These are phyloP conservation scores for Pseudocercospora ulei DNA, from an alignment of 2,329 filamentous ascomycete species.

Conservation along the genomic window DNA sequence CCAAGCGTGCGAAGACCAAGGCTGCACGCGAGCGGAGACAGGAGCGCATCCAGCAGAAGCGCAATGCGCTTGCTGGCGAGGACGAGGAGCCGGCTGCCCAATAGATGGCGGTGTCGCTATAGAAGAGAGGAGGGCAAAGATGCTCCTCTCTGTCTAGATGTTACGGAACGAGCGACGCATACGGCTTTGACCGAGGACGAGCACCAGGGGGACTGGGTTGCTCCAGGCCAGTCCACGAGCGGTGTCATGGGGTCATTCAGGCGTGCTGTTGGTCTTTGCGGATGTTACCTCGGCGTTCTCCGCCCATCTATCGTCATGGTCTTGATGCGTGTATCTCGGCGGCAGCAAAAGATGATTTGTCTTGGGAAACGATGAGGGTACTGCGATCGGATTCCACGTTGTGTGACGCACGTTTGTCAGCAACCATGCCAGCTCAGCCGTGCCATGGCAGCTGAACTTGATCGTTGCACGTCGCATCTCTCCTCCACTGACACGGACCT, in stretches of 20 bases:
- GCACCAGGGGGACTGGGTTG: constrained; percentile 17
- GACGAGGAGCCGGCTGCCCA: constrained; percentile 37
- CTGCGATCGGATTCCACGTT: not conserved
- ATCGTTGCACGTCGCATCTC: too few relatives aligned
- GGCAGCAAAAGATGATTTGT: constrained; percentile 22
- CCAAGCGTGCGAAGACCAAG: constrained; percentile 99
- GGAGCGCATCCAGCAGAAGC: constrained; percentile 86
- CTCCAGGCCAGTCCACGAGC: constrained; percentile 23
- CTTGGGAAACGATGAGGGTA: constrained; percentile 20
- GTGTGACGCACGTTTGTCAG: not conserved
- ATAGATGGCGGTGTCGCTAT: constrained; percentile 20
- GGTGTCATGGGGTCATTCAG: constrained; percentile 24
- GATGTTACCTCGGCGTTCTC: constrained; percentile 22
- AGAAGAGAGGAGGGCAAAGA: too few relatives aligned
- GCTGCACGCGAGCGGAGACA: constrained; percentile 96
- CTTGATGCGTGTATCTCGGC: constrained; percentile 22
- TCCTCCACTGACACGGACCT: not conserved
- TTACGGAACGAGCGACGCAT: constrained; percentile 20
- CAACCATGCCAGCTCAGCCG: not conserved
- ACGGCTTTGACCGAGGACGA: constrained; percentile 24
- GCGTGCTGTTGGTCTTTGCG: constrained; percentile 24
- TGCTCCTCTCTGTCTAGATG: constrained; percentile 16
- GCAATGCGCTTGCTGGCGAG: constrained; percentile 71
- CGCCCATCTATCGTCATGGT: constrained; percentile 17
- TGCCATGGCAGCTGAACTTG: too few relatives aligned